Conservation (phyloP, 805 yeast genomes). For the Nakazawaea ishiwadae region DNA sequence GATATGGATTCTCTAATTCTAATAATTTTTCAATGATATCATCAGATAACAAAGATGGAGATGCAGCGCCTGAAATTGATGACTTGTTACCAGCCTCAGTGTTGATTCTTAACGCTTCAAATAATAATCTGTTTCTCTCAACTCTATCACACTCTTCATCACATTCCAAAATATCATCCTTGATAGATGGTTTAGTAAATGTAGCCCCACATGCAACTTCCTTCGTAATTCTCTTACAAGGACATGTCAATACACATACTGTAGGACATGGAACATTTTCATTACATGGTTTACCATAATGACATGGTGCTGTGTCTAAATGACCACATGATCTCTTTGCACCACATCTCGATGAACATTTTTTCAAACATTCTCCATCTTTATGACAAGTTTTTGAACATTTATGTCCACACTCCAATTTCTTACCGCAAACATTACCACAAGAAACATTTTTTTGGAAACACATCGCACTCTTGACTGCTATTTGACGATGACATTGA, state of each 20-base stretch:
- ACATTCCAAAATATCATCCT: constrained; percentile 47
- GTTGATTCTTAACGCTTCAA: constrained; percentile 54
- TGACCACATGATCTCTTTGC: constrained; percentile 64
- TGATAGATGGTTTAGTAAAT: constrained; percentile 24
- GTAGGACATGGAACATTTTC: constrained; percentile 50
- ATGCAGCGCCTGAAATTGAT: constrained; percentile 5
- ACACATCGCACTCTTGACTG: constrained; percentile 62
- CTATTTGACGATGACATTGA: constrained; percentile 48
- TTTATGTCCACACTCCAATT: constrained; percentile 44
- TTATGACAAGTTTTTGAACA: constrained; percentile 55
- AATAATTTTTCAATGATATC: constrained; percentile 20
- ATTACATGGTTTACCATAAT: constrained; percentile 48
- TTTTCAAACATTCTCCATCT: constrained; percentile 52
- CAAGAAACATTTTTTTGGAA: constrained; percentile 68
- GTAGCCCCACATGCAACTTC: constrained; percentile 55
- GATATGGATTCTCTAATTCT: constrained; percentile 32
- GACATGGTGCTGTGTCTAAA: constrained; percentile 59
- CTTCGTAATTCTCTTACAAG: constrained; percentile 54
- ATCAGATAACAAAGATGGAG: constrained; percentile 12
- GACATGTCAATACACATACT: constrained; percentile 47
- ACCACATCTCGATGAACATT: constrained; percentile 60
- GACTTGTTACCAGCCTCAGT: neutral
- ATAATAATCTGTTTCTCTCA: constrained; percentile 56
- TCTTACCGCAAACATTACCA: constrained; percentile 54
- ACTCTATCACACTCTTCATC: constrained; percentile 63